Evolutionary conservation across 2,329 filamentous ascomycete species (phyloP).

Genomic region (Colletotrichum sublineola): DNA sequence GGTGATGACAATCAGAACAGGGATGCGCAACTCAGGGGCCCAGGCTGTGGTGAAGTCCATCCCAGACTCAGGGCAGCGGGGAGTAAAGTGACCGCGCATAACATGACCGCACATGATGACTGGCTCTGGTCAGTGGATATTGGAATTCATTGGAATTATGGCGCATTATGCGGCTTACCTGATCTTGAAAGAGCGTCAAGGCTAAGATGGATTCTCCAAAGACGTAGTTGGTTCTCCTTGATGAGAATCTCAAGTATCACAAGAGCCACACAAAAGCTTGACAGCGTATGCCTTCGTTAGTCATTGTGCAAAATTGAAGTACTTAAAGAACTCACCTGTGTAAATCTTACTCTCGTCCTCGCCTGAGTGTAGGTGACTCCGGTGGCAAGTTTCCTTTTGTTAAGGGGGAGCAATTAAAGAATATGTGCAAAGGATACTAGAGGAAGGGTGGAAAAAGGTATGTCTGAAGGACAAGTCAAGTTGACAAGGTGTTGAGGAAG

Average conservation of each 20-base stretch:
- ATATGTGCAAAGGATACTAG: not conserved
- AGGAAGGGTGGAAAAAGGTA: not conserved
- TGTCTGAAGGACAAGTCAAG: not conserved
- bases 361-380: not conserved
- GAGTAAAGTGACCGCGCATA: slow-evolving; percentile 25
- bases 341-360: not conserved
- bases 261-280: not conserved
- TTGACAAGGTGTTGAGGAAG: not conserved
- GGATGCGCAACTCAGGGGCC: slow-evolving; percentile 25
- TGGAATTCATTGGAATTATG: not conserved
- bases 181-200: not conserved
- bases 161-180: not conserved
- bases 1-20: slow-evolving; percentile 18
- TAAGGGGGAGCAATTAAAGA: not conserved
- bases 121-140: not conserved
- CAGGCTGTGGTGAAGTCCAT: slow-evolving; percentile 30
- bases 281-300: not conserved
- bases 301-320: not conserved
- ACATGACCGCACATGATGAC: slow-evolving; percentile 29
- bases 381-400: not conserved
- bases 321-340: not conserved
- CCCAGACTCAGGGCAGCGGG: slow-evolving; percentile 14
- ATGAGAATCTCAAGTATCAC: not conserved
- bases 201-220: not conserved
- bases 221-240: not conserved